Conservation (phyloP, 2,329 filamentous ascomycete species). For the Fusarium sp. region DNA sequence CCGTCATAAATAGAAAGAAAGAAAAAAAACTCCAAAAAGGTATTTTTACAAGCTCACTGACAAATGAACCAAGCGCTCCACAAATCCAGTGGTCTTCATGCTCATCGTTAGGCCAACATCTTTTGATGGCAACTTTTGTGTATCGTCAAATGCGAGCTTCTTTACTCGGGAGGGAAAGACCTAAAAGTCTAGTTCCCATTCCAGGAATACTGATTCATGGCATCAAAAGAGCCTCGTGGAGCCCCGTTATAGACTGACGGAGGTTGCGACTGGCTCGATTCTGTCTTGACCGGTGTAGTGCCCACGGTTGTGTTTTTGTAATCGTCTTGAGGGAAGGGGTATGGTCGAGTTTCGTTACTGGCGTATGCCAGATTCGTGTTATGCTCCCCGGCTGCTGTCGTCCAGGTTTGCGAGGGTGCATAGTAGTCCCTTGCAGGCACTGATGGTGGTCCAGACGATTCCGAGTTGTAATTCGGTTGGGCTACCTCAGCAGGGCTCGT, state of each 20-base stretch:
- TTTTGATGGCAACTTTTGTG: conserved; percentile 39
- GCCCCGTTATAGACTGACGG: conserved; percentile 59
- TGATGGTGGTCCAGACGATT: conserved; percentile 50
- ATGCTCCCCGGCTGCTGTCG: conserved; percentile 64
- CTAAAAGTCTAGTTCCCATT: conserved; percentile 60
- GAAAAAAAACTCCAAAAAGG: conserved; percentile 42
- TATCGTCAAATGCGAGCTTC: conserved; percentile 44
- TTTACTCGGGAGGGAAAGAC: conserved; percentile 14
- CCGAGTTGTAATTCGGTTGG: conserved; percentile 52
- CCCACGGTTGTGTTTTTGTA: conserved; percentile 58
- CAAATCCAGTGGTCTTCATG: conserved; percentile 43
- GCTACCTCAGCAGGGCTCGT: conserved; percentile 53
- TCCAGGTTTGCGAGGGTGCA: conserved; percentile 67
- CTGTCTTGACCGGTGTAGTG: conserved; percentile 53
- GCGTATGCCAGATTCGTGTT: conserved; percentile 63
- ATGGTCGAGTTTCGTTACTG: conserved; percentile 63
- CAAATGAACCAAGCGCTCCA: conserved; percentile 44
- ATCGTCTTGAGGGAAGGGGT: conserved; percentile 64
- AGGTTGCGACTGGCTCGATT: conserved; percentile 58
- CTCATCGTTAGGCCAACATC: conserved; percentile 41
- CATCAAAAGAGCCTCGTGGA: conserved; percentile 63
- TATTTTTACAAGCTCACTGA: conserved; percentile 50
- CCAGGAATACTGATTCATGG: conserved; percentile 72
- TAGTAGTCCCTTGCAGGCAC: conserved; percentile 67
- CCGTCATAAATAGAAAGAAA: conserved; percentile 38